Base-by-base conservation (phyloP, 768 basidiomycete species). In the Serendipita sp. region DNA sequence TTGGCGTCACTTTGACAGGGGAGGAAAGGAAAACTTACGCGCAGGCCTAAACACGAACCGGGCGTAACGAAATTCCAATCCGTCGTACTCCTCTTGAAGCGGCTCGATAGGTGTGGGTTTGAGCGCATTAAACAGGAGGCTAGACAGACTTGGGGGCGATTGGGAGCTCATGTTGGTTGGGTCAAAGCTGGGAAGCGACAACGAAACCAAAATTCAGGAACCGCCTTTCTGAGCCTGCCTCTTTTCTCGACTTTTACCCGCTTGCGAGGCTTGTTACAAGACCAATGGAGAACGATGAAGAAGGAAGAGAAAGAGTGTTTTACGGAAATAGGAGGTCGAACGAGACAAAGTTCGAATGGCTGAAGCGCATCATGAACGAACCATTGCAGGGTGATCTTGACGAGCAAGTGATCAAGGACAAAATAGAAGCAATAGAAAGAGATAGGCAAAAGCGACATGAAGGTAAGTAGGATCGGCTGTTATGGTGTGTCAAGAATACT, bases 11-110 rank as follows among this genome's bases (percentile, higher is more conserved):
- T 27, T 40, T 40, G 40, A 2, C 40, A 40, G 13, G 6, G 13
- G 40, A 40, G 40, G 40, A 40, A 13, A 44, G 3, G n/a, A 16
- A 13, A 37, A 76, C 84, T 68, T 70, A 86, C 86, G 71, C 6
- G 85, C 88, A 18, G 92, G 93, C 46, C 91, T 79, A 75, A 95
- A 90, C 43, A 85, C 82, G 68, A 96, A 74, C 64, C 83, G 76
- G 70, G 79, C 84, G 85, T 86, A 93, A 66, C 75, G 78, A 72
- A 77, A 85, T 73, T 96, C 81, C 52, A 81, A 73, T 18, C 91
- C 92, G 40, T 86, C 79, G 72, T 92, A 96, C 27, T 74, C 68
- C 5, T 86, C 76, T 4, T 75, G 73, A 10, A 77, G 74, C 27
- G 81, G 76, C 37, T 79, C 69, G 63, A 83, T 75, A 2, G 83